Evolutionary conservation across 352 stramenopile species (phyloP).

Genomic region (Phytophthora pluvialis): DNA sequence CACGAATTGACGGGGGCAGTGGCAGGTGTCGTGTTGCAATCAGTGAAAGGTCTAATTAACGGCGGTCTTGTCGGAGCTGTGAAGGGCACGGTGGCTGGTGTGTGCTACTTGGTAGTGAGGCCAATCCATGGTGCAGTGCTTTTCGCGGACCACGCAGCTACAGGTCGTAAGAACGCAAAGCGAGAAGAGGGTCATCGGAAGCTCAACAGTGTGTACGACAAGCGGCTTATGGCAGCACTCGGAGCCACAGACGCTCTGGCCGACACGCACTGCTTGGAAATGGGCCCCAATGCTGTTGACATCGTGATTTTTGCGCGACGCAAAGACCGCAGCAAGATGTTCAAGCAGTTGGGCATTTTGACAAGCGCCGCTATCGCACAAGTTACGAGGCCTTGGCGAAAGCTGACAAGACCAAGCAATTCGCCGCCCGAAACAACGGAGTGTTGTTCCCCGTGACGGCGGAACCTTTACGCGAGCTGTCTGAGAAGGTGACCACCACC

Average conservation of each 20-base stretch:
- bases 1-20: slow-evolving; percentile 51
- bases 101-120: slow-evolving; percentile 39
- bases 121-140: slow-evolving; percentile 48
- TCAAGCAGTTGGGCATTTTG: slow-evolving; percentile 20
- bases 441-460: too few relatives aligned
- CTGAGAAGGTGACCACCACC: too few relatives aligned
- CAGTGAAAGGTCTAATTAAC: slow-evolving; percentile 34
- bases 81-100: slow-evolving; percentile 34
- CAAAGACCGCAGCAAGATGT: slow-evolving; percentile 36
- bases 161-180: slow-evolving; percentile 46
- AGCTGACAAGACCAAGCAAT: slow-evolving; percentile 1
- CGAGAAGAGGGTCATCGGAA: slow-evolving; percentile 46
- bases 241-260: slow-evolving; percentile 28
- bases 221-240: slow-evolving; percentile 33
- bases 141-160: slow-evolving; percentile 47
- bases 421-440: too few relatives aligned
- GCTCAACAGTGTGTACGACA: slow-evolving; percentile 33
- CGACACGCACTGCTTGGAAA: slow-evolving; percentile 27
- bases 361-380: slow-evolving; percentile 23
- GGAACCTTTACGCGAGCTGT: too few relatives aligned
- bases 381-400: slow-evolving; percentile 20
- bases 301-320: slow-evolving; percentile 33
- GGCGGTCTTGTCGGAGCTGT: slow-evolving; percentile 34
- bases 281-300: slow-evolving; percentile 30
- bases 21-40: slow-evolving; percentile 49